A percentile compares a stretch with the other conserved stretches of the same genome.
These are phyloP conservation scores for Leucosporidium creatinivorum DNA, from an alignment of 768 basidiomycete species.

Conservation along the genomic window DNA sequence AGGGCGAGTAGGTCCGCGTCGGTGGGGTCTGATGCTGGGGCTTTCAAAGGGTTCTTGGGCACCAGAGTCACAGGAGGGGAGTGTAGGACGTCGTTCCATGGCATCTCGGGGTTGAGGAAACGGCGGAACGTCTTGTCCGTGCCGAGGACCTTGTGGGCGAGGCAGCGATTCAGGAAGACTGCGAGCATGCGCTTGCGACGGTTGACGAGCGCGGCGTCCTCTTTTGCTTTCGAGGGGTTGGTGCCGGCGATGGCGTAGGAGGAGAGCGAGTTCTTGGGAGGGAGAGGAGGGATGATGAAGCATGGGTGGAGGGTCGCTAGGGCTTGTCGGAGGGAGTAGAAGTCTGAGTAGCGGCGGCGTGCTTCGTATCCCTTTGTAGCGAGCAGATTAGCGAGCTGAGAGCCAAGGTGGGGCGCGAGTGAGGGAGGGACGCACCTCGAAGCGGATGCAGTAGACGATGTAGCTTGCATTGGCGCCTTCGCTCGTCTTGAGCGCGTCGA, in stretches of 20 bases:
- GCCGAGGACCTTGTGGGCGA: conserved; percentile 85
- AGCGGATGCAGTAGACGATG: conserved; percentile 82
- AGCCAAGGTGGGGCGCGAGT: not conserved
- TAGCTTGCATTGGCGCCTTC: conserved; percentile 81
- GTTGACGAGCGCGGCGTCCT: conserved; percentile 85
- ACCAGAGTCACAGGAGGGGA: conserved; percentile 83
- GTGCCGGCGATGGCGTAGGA: conserved; percentile 96
- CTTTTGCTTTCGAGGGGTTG: conserved; percentile 66
- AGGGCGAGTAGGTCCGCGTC: conserved; percentile 55
- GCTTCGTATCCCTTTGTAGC: conserved; percentile 62
- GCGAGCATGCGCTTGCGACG: conserved; percentile 88
- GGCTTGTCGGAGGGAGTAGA: conserved; percentile 79
- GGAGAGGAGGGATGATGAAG: conserved; percentile 92
- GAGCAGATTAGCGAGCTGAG: not conserved
- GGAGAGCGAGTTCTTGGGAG: conserved; percentile 87
- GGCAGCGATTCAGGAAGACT: conserved; percentile 85
- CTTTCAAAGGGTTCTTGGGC: conserved; percentile 92
- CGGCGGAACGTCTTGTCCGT: conserved; percentile 94
- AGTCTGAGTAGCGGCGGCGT: conserved; percentile 90
- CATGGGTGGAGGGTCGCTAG: conserved; percentile 88
- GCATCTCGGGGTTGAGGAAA: conserved; percentile 90
- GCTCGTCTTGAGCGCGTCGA: conserved; percentile 90
- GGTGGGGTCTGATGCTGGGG: conserved; percentile 89
- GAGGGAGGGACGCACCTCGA: conserved; percentile 56
- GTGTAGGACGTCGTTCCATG: conserved; percentile 90